Conservation (phyloP, 23 red algal genomes). For the Gracilaria vermiculophylla region DNA sequence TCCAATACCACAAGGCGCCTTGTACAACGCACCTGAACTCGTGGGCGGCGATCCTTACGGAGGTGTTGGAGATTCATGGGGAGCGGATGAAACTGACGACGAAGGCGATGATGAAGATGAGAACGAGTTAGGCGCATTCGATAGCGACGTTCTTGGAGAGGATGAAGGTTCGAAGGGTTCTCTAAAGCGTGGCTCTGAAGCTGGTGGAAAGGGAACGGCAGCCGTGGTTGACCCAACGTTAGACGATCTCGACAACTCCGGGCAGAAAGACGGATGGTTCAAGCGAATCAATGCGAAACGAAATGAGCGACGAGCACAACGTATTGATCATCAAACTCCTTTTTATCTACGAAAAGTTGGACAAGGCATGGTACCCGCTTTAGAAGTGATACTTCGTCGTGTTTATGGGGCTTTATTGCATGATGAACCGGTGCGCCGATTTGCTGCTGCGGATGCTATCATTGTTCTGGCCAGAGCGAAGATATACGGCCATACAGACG, state of each 20-base stretch:
- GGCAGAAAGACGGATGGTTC: conserved; percentile 48
- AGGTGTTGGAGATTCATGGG: conserved; percentile 45
- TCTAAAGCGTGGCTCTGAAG: conserved; percentile 2
- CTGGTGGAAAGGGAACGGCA: neutral
- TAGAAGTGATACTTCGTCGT: conserved; percentile 72
- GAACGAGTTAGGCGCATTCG: conserved; percentile 67
- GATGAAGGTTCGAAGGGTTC: conserved; percentile 59
- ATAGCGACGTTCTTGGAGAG: conserved; percentile 68
- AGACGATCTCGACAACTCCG: conserved; percentile 18
- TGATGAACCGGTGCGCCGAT: conserved; percentile 73
- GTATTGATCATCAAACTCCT: conserved; percentile 42
- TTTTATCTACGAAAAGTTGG: conserved; percentile 78
- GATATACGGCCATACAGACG: conserved; percentile 65
- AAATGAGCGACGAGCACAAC: conserved; percentile 29
- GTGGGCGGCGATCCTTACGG: conserved; percentile 48
- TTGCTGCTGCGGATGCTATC: conserved; percentile 62
- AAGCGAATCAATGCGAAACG: conserved; percentile 40
- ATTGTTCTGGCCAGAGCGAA: conserved; percentile 61
- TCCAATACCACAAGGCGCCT: conserved; percentile 69
- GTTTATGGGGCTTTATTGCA: conserved; percentile 61
- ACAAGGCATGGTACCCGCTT: conserved; percentile 63
- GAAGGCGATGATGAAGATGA: conserved; percentile 63
- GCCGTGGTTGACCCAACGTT: conserved; percentile 1
- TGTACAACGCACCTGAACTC: conserved; percentile 73
- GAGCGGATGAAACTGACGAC: conserved; percentile 55